Evolutionary conservation across 345 rosid genomes (phyloP).

Genomic region (Eucalyptus decipiens): DNA sequence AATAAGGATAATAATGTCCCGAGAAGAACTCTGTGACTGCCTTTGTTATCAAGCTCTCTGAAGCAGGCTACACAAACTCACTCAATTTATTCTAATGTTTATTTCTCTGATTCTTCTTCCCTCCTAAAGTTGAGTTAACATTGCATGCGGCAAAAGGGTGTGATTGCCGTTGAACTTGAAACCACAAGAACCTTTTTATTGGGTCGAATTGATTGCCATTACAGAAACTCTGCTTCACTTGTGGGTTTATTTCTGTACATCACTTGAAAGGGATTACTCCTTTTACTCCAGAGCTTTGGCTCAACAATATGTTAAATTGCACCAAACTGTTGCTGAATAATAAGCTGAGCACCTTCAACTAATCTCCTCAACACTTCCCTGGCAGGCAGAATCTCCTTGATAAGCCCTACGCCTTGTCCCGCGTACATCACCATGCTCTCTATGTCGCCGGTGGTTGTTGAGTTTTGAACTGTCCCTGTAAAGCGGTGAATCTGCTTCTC

Average conservation of each 20-base stretch:
- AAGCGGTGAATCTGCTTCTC: constrained; percentile 66
- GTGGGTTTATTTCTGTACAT: neutral
- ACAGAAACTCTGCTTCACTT: neutral
- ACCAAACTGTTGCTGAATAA: constrained; percentile 20
- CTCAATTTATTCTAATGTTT: neutral
- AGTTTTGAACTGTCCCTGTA: constrained; percentile 67
- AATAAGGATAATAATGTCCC: neutral
- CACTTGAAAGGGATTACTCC: neutral
- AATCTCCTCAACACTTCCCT: constrained; percentile 46
- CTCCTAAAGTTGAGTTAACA: neutral
- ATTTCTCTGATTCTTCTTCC: neutral
- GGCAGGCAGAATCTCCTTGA: constrained; percentile 74
- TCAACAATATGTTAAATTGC: neutral
- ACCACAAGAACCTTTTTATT: neutral
- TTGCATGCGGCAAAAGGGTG: neutral
- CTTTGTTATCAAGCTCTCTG: neutral
- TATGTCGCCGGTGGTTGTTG: constrained; percentile 53
- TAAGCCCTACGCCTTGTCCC: constrained; percentile 72
- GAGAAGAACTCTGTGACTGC: neutral
- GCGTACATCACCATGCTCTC: constrained; percentile 94
- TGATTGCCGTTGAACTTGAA: neutral
- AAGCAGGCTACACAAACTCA: neutral
- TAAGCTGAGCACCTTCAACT: constrained; percentile 54
- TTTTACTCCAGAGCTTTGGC: neutral
- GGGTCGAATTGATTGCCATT: neutral